These are phyloP conservation scores for Apiospora pterosperma DNA, from an alignment of 2,329 filamentous ascomycete genomes.

Conservation along the genomic window DNA sequence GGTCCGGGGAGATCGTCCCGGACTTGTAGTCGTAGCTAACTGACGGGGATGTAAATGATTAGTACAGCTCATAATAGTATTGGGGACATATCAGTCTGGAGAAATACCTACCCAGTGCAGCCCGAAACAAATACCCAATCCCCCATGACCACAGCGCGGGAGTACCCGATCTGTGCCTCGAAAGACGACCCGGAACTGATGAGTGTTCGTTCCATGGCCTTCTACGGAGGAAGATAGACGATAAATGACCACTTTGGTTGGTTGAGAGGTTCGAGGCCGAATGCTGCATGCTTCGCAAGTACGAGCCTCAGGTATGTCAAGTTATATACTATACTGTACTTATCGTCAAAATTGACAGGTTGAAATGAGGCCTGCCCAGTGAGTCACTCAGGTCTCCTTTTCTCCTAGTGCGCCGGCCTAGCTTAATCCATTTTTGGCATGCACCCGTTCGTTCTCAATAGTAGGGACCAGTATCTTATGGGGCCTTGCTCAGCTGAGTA, in stretches of 20 bases:
- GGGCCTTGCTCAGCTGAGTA: background rate
- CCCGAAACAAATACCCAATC: slow-evolving; percentile 53
- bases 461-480: background rate
- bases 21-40: slow-evolving; percentile 50
- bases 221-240: background rate
- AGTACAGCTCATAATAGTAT: too few species aligned
- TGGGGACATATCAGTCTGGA: too few species aligned
- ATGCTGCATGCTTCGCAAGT: background rate
- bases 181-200: slow-evolving; percentile 50
- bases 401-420: background rate
- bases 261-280: background rate
- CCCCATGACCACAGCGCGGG: slow-evolving; percentile 47
- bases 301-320: background rate
- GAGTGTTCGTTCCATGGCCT: slow-evolving; percentile 31
- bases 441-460: background rate
- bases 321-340: too few species aligned
- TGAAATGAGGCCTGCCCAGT: background rate
- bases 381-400: background rate
- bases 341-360: background rate
- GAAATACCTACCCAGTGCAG: slow-evolving; percentile 45
- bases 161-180: slow-evolving; percentile 52
- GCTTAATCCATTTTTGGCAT: too few species aligned
- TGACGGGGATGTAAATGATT: background rate
- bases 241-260: background rate
- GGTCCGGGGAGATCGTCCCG: slow-evolving; percentile 39